A percentile compares a stretch with the other conserved stretches of the same genome.
Conservation (phyloP, 345 rosid species). For the Salix arbutifolia region DNA sequence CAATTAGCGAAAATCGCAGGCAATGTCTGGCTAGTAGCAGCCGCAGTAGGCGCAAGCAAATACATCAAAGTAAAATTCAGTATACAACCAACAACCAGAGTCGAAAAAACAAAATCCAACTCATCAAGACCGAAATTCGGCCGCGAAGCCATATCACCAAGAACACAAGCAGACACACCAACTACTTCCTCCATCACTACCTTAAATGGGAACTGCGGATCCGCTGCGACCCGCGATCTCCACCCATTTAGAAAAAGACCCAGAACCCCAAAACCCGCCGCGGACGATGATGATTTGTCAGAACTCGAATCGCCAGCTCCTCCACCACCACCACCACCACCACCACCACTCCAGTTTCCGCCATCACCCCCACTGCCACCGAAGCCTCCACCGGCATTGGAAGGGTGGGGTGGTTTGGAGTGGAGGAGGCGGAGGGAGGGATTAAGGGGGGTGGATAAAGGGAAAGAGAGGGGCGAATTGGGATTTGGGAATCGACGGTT, state of each 20-base stretch:
- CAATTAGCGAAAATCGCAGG: slow-evolving; percentile 75
- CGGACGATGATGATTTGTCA: slow-evolving; percentile 23
- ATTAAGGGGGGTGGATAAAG: slow-evolving; percentile 2
- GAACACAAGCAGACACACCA: slow-evolving; percentile 77
- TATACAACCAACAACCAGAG: slow-evolving; percentile 80
- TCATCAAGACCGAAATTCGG: slow-evolving; percentile 94
- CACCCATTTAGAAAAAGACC: slow-evolving; percentile 75
- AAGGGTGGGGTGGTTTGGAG: slow-evolving; percentile 1
- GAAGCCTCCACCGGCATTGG: slow-evolving; percentile 2
- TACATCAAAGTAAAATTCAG: slow-evolving; percentile 91
- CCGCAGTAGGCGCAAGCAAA: slow-evolving; percentile 70
- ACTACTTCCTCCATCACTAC: slow-evolving; percentile 94
- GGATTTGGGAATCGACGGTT: neutral
- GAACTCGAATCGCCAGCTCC: slow-evolving; percentile 9
- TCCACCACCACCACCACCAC: neutral
- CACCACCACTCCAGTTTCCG: neutral
- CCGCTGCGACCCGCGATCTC: slow-evolving; percentile 89
- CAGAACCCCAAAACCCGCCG: slow-evolving; percentile 43
- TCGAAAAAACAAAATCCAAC: slow-evolving; percentile 91
- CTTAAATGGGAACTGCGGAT: slow-evolving; percentile 91
- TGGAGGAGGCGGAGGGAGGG: slow-evolving; percentile 9
- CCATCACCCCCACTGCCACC: slow-evolving; percentile 5
- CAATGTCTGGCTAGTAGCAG: slow-evolving; percentile 39
- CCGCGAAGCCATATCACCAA: slow-evolving; percentile 97
- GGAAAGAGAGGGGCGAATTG: neutral